Percentiles rank a stretch among this genome's conserved stretches.
phyloP scores from a whole-genome alignment of 495 filamentous ascomycete species.

The Penicillium angulare region DNA sequence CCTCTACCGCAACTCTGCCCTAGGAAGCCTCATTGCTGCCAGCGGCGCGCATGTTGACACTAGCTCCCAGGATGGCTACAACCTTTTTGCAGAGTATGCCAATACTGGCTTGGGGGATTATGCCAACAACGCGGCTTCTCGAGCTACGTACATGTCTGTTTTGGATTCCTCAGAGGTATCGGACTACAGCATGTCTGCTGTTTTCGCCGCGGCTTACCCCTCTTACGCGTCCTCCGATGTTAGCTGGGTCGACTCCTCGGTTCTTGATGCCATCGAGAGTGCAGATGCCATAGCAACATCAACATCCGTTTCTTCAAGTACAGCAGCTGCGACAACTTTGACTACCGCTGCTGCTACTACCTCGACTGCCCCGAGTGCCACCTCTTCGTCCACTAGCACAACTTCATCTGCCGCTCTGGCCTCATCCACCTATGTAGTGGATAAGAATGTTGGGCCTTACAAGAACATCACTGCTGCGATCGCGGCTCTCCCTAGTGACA shows the following conservation, averaged over 20 bases:
- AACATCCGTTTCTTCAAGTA: neutral
- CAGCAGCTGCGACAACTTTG: neutral
- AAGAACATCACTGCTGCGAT: slow-evolving; percentile 12
- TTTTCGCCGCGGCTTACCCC: slow-evolving; percentile 10
- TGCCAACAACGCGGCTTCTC: slow-evolving; percentile 3
- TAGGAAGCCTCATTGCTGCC: slow-evolving; percentile 9
- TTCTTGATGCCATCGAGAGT: slow-evolving; percentile 5
- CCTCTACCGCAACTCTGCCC: slow-evolving; percentile 7
- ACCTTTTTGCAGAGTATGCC: neutral
- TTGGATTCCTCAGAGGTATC: slow-evolving; percentile 3
- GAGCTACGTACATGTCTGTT: slow-evolving; percentile 1
- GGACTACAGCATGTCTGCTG: slow-evolving; percentile 4
- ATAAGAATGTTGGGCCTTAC: slow-evolving; percentile 5
- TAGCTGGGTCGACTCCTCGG: slow-evolving; percentile 8
- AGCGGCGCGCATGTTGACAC: slow-evolving; percentile 3
- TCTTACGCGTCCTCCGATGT: slow-evolving; percentile 9
- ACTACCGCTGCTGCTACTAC: neutral
- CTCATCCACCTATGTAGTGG: slow-evolving; percentile 2
- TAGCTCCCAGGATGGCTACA: neutral
- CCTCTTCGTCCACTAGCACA: neutral
- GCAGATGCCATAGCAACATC: slow-evolving; percentile 6
- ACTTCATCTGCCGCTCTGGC: neutral
- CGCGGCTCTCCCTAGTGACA: slow-evolving; percentile 8
- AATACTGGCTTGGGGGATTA: slow-evolving; percentile 2
- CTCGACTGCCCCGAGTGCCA: neutral